Base-by-base conservation (phyloP, 2,329 filamentous ascomycete genomes). In the Trematosphaeria pertusa region DNA sequence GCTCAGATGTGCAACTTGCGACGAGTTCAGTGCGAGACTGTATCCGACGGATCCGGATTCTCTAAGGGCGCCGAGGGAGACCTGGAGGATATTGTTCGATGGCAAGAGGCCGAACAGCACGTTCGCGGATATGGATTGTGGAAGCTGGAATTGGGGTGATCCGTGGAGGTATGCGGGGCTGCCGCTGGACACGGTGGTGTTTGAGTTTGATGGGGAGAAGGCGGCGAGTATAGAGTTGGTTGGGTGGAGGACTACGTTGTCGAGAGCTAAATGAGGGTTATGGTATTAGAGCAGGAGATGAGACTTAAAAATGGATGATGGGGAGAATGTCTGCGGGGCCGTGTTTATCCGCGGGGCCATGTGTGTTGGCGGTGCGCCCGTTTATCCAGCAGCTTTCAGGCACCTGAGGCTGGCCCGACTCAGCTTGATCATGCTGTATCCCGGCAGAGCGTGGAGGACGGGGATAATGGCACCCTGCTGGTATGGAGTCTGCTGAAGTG, bases 21-120 rank as follows among this genome's bases (percentile, higher is more conserved):
- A 55, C 2, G 45, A 49, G n/a, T 48, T 63, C 31, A 56, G 47
- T n/a, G 51, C 51, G 5, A 43, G 61, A 18, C 6, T 65, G 19
- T 66, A 62, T 30, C 57, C 61, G 6, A 56, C 54, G 9, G 56
- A 60, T 46, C 43, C 39, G 6, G 60, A 63, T 42, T 56, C 53
- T 8, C n/a, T 52, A 10, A 46, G 37, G 4, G 50, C 47, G 1
- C 37, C 17, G 2, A 48, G 38, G 4, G 58, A 64, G 30, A 38
- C 15, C 1, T 67, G 59, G 61, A 56, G 46, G 18, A 48, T 64
- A 11, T 19, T 54, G 30, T 19, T 55, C 11, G 59, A 63, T 19
- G 46, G 52, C n/a, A 43, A 36, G 9, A 38, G 41, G 11, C 38
- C 24, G 1, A 37, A 40, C 10, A 42, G 40, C 17, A 34, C 40